Percentiles rank a stretch among this genome's conserved stretches.
Evolutionary conservation across 75 land plant genomes (phyloP).

Genomic region (Cunninghamia lanceolata): DNA sequence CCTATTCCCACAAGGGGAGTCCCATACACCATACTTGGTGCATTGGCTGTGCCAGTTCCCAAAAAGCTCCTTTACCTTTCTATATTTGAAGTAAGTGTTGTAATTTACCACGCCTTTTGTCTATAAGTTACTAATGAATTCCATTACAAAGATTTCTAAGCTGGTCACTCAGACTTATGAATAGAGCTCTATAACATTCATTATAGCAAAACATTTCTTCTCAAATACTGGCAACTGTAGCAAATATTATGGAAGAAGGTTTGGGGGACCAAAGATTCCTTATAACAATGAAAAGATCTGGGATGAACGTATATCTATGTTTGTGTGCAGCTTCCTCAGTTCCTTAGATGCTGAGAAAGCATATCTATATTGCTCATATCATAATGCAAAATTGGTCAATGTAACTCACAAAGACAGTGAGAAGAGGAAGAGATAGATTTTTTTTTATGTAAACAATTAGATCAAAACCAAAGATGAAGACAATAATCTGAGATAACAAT

Average conservation of each 20-base stretch:
- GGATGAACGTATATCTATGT: constrained; percentile 93
- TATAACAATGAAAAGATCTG: constrained; percentile 83
- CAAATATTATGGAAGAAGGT: constrained; percentile 88
- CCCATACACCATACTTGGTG: background rate
- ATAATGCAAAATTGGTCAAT: background rate
- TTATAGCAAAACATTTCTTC: background rate
- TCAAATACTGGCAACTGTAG: constrained; percentile 49
- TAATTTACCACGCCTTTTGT: background rate
- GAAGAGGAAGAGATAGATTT: too few relatives aligned
- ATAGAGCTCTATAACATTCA: background rate
- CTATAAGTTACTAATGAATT: background rate
- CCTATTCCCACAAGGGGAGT: background rate
- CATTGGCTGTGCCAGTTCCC: background rate
- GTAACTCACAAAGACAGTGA: background rate
- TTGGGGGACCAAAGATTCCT: constrained; percentile 67
- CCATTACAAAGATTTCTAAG: background rate
- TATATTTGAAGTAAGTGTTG: background rate
- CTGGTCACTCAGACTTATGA: background rate
- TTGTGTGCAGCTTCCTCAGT: constrained; percentile 51
- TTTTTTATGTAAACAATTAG: too few relatives aligned
- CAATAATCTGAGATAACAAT: too few relatives aligned
- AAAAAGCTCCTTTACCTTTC: background rate
- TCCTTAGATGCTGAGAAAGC: constrained; percentile 44
- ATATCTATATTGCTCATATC: background rate
- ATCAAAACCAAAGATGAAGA: too few relatives aligned